Conservation (phyloP, 1,139 yeast genomes). For the Hansenula lynferdii region DNA sequence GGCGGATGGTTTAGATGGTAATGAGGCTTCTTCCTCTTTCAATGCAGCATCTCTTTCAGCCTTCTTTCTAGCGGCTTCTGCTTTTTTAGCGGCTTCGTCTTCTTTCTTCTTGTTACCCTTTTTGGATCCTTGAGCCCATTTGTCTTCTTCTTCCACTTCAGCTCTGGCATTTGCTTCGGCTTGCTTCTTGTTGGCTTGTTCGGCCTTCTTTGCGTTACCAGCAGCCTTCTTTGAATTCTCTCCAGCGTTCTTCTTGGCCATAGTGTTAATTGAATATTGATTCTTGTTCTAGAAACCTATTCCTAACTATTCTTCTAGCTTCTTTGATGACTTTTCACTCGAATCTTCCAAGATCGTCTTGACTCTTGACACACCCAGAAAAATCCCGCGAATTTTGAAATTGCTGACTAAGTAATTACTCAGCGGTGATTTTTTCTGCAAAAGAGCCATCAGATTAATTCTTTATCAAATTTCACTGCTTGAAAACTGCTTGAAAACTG, state of each 20-base stretch:
- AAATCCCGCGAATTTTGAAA: background rate
- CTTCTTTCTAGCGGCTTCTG: constrained; percentile 61
- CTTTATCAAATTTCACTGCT: no score
- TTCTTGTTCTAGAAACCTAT: no score
- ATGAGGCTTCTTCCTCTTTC: constrained; percentile 58
- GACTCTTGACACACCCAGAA: constrained; percentile 1
- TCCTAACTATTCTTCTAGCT: background rate
- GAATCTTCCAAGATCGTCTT: background rate
- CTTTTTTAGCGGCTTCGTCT: constrained; percentile 54
- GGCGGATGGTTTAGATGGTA: constrained; percentile 58
- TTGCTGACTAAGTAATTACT: constrained; percentile 1
- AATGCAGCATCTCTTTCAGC: constrained; percentile 56
- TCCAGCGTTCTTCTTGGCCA: constrained; percentile 54
- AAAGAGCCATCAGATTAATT: no score
- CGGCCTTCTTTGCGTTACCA: constrained; percentile 71
- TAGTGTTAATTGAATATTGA: constrained; percentile 16
- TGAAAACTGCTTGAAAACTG: no score
- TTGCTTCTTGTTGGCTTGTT: constrained; percentile 55
- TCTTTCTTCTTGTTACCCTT: constrained; percentile 68
- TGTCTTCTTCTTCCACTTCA: constrained; percentile 53
- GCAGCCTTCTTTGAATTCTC: constrained; percentile 63
- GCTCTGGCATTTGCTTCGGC: constrained; percentile 44
- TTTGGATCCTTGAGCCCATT: constrained; percentile 74
- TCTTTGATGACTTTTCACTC: background rate
- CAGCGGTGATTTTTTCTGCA: constrained; percentile 44